A percentile compares a stretch with the other conserved stretches of the same genome.
These are phyloP conservation scores for Solanum commersonii DNA, from an alignment of 257 asterid species.

Conservation along the genomic window DNA sequence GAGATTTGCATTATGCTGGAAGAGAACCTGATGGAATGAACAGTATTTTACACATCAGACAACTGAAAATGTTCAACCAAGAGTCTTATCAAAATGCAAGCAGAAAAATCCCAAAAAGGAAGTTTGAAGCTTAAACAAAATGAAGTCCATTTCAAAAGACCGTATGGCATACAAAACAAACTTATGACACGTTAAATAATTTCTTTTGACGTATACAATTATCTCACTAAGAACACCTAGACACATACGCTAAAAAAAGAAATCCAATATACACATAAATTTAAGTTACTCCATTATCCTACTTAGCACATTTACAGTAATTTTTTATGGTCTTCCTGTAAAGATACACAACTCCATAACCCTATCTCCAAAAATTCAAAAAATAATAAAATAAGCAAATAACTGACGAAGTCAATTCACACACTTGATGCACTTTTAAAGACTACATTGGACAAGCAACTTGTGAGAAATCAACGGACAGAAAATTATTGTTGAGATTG, in stretches of 20 bases:
- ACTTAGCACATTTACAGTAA: neutral
- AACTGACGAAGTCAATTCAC: neutral
- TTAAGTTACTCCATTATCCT: neutral
- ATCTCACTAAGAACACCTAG: neutral
- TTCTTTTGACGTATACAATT: neutral
- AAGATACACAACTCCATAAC: neutral
- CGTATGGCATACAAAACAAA: neutral
- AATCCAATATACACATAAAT: neutral
- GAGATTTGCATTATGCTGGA: constrained; percentile 73
- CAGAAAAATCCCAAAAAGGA: neutral
- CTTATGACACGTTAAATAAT: neutral
- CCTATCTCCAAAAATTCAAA: neutral
- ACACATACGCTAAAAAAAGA: neutral
- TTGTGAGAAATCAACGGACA: neutral
- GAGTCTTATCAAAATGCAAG: neutral
- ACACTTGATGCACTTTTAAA: neutral
- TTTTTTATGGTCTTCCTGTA: neutral
- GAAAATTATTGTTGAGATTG: neutral
- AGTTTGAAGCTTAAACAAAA: neutral
- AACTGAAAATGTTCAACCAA: neutral
- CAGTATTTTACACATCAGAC: neutral
- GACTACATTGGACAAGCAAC: neutral
- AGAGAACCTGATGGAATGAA: constrained; percentile 56
- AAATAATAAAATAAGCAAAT: neutral
- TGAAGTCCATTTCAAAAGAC: neutral